Base-by-base conservation (phyloP, 805 yeast genomes). In the Ogataea zsoltii region DNA sequence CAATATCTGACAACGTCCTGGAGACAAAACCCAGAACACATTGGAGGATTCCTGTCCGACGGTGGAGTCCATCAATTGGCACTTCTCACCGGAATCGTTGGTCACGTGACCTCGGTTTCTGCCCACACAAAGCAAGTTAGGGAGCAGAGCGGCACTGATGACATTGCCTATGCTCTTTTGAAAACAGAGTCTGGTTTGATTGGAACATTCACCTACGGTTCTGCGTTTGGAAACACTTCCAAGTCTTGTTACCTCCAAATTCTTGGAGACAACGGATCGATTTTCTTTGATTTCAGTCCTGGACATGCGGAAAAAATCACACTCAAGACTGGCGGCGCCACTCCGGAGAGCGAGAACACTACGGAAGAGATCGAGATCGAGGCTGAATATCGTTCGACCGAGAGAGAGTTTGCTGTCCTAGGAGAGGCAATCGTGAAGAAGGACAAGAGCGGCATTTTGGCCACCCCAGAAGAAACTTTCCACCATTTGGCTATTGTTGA, bases 21-120 rank as follows among this genome's bases (percentile, higher is more conserved):
- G 98, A 84, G 97, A 75, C 80, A 77, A 62, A 74, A 83, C 38
- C 97, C 98, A 26, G 83, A 88, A 66, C 97, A 92, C 63, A 78
- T 90, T 54, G 98, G 98, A 44, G 97, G 97, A 0, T 91, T 74
- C 67, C 72, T 92, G 57, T 83, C 92, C 47, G 98, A 92, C 60
- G 97, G 97, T 60, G 98, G 97, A 63, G 98, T 92, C 18, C 98
- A 92, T 68, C 97, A 91, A 66, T 71, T 91, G 64, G 96, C 96
- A 2, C 70, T 89, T 31, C 75, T 91, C 53, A 89, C 96, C 7
- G 88, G 81, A 48, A 81, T 89, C 15, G 72, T 92, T 44, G 97
- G 98, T 42, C 72, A 74, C 18, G 83, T 89, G 13, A 80, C 76
- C 39, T 66, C 82, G 6, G 80, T 91, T 31, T 77, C 88, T 44